These are phyloP conservation scores for Brassica carinata DNA, from an alignment of 345 rosid species.

Conservation along the genomic window DNA sequence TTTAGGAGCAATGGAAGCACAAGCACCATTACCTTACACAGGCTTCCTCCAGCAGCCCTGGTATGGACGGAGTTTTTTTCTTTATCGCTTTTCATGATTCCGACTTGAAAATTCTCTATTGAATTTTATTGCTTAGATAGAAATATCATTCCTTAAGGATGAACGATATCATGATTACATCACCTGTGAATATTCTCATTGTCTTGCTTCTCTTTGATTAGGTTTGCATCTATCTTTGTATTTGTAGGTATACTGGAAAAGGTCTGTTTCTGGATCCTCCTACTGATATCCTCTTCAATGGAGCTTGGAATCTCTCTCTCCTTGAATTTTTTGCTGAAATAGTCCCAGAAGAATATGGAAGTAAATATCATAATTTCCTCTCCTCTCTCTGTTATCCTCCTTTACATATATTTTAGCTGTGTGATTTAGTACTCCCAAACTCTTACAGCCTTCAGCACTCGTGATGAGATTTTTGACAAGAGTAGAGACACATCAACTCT, in stretches of 20 bases:
- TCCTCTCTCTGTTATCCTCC: not conserved
- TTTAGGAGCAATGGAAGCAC: constrained; percentile 99
- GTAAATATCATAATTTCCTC: constrained; percentile 42
- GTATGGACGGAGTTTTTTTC: constrained; percentile 32
- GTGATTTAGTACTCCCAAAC: constrained; percentile 18
- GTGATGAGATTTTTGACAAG: constrained; percentile 67
- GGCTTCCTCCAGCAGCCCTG: constrained; percentile 97
- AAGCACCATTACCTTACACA: constrained; percentile 87
- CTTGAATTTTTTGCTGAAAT: constrained; percentile 55
- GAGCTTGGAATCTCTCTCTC: constrained; percentile 67
- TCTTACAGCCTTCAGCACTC: constrained; percentile 62
- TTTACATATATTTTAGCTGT: not conserved
- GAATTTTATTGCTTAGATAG: constrained; percentile 6
- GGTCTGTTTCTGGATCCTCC: constrained; percentile 94
- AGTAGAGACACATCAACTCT: constrained; percentile 67
- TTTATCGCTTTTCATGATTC: constrained; percentile 4
- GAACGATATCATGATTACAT: not conserved
- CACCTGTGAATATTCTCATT: not conserved
- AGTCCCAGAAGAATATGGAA: constrained; percentile 35
- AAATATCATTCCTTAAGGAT: not conserved
- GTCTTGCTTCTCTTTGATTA: too few relatives aligned
- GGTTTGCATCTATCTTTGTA: not conserved
- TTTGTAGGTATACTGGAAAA: constrained; percentile 87
- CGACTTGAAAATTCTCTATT: not conserved
- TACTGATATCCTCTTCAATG: constrained; percentile 62